These are phyloP conservation scores for Fonsecaea multimorphosa DNA, from an alignment of 2,329 filamentous ascomycete genomes.

Conservation along the genomic window DNA sequence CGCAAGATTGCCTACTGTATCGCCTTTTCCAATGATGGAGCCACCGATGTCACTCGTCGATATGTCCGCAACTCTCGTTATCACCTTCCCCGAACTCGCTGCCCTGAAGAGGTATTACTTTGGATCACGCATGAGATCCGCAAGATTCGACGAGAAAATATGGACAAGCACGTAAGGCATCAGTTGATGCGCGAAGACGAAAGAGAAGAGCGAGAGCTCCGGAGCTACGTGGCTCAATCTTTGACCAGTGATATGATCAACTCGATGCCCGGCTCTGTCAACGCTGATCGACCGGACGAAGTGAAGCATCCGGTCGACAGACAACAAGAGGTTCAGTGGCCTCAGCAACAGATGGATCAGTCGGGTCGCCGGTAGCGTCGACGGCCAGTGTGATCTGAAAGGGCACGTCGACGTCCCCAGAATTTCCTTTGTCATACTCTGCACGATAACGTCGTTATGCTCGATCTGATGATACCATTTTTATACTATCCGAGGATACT, in stretches of 20 bases:
- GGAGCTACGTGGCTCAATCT: slow-evolving; percentile 53
- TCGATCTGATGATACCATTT: slow-evolving; percentile 31
- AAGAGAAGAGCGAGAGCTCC: slow-evolving; percentile 55
- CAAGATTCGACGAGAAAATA: slow-evolving; percentile 78
- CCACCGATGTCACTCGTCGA: slow-evolving; percentile 70
- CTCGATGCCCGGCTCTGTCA: slow-evolving; percentile 46
- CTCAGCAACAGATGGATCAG: slow-evolving; percentile 28
- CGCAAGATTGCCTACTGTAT: slow-evolving; percentile 98
- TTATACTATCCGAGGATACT: slow-evolving; percentile 15
- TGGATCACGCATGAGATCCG: slow-evolving; percentile 94
- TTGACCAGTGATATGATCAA: slow-evolving; percentile 54
- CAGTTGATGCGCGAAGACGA: slow-evolving; percentile 56
- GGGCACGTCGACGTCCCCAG: background rate
- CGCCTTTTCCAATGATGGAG: slow-evolving; percentile 89
- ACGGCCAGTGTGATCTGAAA: background rate
- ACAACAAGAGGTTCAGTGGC: slow-evolving; percentile 38
- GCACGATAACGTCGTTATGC: slow-evolving; percentile 29
- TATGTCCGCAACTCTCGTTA: slow-evolving; percentile 62
- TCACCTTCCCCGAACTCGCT: slow-evolving; percentile 74
- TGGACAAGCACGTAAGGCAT: slow-evolving; percentile 78
- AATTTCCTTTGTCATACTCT: background rate
- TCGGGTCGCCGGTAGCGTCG: slow-evolving; percentile 12
- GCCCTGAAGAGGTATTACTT: slow-evolving; percentile 86
- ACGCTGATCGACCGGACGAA: slow-evolving; percentile 43
- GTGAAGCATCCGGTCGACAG: slow-evolving; percentile 50